These are phyloP conservation scores for Coemansia sp. DNA, from an alignment of 192 early-diverging fungal species.

Conservation along the genomic window DNA sequence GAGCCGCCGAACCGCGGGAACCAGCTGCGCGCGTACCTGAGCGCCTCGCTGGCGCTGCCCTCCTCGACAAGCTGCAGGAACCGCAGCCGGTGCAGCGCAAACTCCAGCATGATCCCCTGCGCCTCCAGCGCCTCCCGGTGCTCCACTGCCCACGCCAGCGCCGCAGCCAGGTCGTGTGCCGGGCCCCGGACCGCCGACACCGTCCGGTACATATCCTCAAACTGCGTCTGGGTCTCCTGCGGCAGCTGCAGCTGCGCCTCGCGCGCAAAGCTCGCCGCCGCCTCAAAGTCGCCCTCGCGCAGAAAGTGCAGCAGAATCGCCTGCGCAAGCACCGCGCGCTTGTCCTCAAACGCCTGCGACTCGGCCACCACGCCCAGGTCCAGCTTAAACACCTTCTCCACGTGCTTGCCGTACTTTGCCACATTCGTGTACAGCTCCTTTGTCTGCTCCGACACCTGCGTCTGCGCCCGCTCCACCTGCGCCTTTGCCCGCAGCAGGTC, in stretches of 20 bases:
- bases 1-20: conserved; percentile 60
- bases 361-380: conserved; percentile 60
- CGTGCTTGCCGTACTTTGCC: conserved; percentile 67
- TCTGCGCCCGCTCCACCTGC: conserved; percentile 17
- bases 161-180: conserved; percentile 59
- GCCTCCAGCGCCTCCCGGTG: conserved; percentile 58
- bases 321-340: conserved; percentile 60
- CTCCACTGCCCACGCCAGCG: conserved; percentile 72
- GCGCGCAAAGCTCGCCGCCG: conserved; percentile 57
- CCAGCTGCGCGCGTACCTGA: conserved; percentile 70
- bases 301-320: conserved; percentile 78
- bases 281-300: conserved; percentile 81
- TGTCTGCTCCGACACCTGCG: conserved; percentile 49
- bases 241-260: conserved; percentile 52
- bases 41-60: conserved; percentile 54
- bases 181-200: conserved; percentile 55
- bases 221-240: conserved; percentile 58
- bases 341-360: conserved; percentile 75
- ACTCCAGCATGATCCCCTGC: conserved; percentile 73
- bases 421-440: conserved; percentile 65
- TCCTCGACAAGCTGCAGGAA: conserved; percentile 72
- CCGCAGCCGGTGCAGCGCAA: conserved; percentile 75
- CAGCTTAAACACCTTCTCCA: conserved; percentile 76
- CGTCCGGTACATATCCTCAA: conserved; percentile 81
- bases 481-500: conserved; percentile 24